phyloP scores from a whole-genome alignment of 495 filamentous ascomycete species.

The Penicillium goetzii region DNA sequence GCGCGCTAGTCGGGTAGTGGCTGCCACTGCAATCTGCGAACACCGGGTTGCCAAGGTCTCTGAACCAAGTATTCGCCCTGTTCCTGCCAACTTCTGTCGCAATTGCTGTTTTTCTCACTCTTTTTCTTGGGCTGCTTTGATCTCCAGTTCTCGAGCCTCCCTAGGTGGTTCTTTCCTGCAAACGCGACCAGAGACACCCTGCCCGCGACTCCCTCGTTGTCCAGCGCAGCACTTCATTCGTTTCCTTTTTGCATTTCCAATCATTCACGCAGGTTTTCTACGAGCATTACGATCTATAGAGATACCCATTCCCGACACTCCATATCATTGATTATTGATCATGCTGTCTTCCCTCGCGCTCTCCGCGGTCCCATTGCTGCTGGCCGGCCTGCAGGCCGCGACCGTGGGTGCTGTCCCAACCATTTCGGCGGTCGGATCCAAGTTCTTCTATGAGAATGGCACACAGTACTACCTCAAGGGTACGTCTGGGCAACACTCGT shows the following conservation, averaged over 20 bases:
- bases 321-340: conserved; percentile 7
- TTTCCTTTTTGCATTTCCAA: conserved; percentile 1
- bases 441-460: conserved; percentile 80
- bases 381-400: conserved; percentile 35
- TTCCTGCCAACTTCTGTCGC: not conserved
- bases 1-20: conserved; percentile 9
- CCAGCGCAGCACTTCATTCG: conserved; percentile 2
- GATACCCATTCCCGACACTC: conserved; percentile 2
- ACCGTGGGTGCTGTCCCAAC: conserved; percentile 48
- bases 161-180: conserved; percentile 14
- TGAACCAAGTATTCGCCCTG: conserved; percentile 22
- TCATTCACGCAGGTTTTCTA: not conserved
- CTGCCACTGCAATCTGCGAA: conserved; percentile 26
- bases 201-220: conserved; percentile 18
- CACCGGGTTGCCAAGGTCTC: conserved; percentile 23
- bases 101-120: not conserved
- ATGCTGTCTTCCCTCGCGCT: conserved; percentile 34
- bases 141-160: not conserved
- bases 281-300: conserved; percentile 15
- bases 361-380: conserved; percentile 31
- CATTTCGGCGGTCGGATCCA: conserved; percentile 74
- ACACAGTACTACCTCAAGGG: conserved; percentile 84
- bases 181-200: conserved; percentile 2
- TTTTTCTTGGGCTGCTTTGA: not conserved
- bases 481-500: conserved; percentile 29